These are phyloP conservation scores for Postia placenta DNA, from an alignment of 768 basidiomycete species.

Conservation along the genomic window DNA sequence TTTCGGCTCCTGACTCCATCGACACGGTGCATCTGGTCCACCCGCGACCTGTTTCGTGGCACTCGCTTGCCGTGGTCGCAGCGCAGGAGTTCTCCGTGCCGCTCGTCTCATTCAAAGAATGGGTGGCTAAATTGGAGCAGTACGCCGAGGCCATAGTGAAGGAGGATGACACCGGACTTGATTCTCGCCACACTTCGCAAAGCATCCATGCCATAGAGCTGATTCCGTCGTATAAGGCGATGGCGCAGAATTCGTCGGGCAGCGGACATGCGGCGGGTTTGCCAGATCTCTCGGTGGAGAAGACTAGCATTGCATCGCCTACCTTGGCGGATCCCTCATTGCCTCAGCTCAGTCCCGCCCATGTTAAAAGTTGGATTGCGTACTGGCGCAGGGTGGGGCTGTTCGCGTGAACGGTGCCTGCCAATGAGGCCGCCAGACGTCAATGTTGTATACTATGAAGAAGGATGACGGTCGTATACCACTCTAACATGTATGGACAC, in stretches of 20 bases:
- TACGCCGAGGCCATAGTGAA: background rate
- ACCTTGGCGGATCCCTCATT: background rate
- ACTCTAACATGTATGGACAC: no score
- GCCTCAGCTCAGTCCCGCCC: background rate
- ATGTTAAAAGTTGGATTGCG: slow-evolving; percentile 28
- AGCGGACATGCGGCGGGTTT: background rate
- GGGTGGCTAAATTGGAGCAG: background rate
- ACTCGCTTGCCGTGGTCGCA: background rate
- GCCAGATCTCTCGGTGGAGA: background rate
- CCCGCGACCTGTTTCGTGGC: no score
- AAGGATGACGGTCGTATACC: no score
- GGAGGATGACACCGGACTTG: background rate
- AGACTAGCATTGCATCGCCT: background rate
- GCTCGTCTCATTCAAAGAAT: background rate
- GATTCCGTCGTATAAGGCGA: background rate
- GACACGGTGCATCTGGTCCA: no score
- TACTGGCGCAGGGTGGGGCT: slow-evolving; percentile 26
- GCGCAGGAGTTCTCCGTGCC: background rate
- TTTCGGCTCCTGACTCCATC: no score
- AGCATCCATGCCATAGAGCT: background rate
- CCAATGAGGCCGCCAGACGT: no score
- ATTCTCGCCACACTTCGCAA: background rate
- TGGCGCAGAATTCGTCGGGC: background rate
- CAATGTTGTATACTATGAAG: no score
- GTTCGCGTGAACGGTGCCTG: no score